Conservation (phyloP, 305 asterid species). For the Petunia hybrid region DNA sequence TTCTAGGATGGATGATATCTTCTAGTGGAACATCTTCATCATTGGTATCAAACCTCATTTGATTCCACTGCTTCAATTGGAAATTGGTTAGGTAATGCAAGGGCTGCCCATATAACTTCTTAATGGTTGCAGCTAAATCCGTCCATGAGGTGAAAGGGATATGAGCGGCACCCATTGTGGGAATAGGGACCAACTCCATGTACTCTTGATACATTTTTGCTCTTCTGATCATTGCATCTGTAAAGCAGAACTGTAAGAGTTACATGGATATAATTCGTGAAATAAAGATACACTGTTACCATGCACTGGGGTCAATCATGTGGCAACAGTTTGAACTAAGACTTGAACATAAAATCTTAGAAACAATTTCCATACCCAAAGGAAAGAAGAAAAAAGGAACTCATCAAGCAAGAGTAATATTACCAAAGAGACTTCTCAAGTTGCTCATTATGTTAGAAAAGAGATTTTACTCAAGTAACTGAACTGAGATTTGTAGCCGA, state of each 20-base stretch:
- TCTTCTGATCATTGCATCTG: slow-evolving; percentile 61
- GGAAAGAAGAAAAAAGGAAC: background rate
- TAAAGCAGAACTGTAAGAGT: slow-evolving; percentile 27
- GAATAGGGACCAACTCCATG: slow-evolving; percentile 71
- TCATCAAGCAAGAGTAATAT: background rate
- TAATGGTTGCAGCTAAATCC: slow-evolving; percentile 68
- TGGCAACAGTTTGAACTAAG: slow-evolving; percentile 23
- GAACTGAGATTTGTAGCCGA: background rate
- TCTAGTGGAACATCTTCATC: slow-evolving; percentile 59
- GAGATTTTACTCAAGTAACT: too few relatives aligned
- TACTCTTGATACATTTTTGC: slow-evolving; percentile 76
- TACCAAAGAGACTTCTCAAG: background rate
- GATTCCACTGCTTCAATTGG: slow-evolving; percentile 60
- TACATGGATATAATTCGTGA: background rate
- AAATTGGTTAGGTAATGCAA: slow-evolving; percentile 84
- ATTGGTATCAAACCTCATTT: slow-evolving; percentile 51
- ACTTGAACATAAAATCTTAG: background rate
- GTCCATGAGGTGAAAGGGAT: slow-evolving; percentile 77
- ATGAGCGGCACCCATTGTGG: slow-evolving; percentile 55
- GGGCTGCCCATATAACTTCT: slow-evolving; percentile 74
- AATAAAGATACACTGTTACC: background rate
- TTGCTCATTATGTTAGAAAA: background rate
- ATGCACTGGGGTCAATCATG: slow-evolving; percentile 7
- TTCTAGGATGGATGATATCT: slow-evolving; percentile 57
- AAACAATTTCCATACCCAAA: background rate